Percentiles rank a stretch among this genome's conserved stretches.
Conservation (phyloP, 2,329 filamentous ascomycete species). For the Truncatella angustata region DNA sequence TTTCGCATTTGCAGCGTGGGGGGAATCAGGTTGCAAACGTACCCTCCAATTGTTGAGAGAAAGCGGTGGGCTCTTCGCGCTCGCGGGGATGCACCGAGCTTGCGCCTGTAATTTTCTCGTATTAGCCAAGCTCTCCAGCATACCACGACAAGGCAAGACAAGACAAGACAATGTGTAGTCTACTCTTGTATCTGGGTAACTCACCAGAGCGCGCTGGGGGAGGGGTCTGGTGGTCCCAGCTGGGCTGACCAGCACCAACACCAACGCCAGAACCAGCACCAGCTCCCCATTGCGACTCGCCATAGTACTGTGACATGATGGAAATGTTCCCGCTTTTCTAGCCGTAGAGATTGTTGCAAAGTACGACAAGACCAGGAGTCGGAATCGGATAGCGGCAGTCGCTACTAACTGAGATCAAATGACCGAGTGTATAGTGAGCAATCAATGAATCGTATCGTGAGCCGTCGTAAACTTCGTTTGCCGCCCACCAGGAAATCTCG, state of each 20-base stretch:
- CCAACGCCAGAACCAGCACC: constrained; percentile 27
- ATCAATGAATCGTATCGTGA: background rate
- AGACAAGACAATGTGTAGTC: too few species aligned
- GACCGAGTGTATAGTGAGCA: background rate
- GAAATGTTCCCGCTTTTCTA: background rate
- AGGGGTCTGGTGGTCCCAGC: constrained; percentile 72
- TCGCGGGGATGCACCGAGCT: constrained; percentile 73
- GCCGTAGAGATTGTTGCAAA: background rate
- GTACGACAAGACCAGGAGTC: background rate
- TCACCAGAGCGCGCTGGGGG: constrained; percentile 68
- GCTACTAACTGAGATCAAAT: too few species aligned
- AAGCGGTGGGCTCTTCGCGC: constrained; percentile 74
- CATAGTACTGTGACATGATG: constrained; percentile 35
- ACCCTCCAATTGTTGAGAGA: constrained; percentile 88
- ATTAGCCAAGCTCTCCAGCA: constrained; percentile 24
- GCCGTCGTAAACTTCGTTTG: background rate
- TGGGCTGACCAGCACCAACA: constrained; percentile 53
- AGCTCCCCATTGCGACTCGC: constrained; percentile 31
- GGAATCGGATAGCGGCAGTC: background rate
- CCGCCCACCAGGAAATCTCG: background rate
- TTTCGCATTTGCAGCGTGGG: constrained; percentile 1
- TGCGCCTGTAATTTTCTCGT: constrained; percentile 53
- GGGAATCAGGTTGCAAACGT: constrained; percentile 39
- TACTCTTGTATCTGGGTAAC: constrained; percentile 9
- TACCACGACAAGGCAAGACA: too few species aligned